Conservation (phyloP, 2,329 filamentous ascomycete species). For the Aaosphaeria pasadenensis region DNA sequence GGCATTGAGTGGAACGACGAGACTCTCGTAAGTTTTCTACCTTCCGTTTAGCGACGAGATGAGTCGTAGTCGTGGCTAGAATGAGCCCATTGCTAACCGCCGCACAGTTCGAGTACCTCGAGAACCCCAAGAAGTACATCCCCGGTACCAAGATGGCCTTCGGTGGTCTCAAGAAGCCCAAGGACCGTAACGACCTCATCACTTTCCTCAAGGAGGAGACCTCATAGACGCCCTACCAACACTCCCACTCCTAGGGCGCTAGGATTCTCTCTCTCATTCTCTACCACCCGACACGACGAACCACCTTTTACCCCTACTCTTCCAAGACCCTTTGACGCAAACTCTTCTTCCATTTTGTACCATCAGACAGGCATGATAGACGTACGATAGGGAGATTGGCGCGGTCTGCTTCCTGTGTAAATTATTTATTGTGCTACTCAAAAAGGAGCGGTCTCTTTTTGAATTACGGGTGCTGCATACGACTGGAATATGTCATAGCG, state of each 20-base stretch:
- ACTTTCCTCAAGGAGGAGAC: slow-evolving; percentile 72
- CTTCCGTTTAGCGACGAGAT: background rate
- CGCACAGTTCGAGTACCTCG: slow-evolving; percentile 86
- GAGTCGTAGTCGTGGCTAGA: background rate
- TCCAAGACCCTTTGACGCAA: slow-evolving; percentile 9
- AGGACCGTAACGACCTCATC: slow-evolving; percentile 99
- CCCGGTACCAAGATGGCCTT: slow-evolving; percentile 99
- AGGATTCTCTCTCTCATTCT: slow-evolving; percentile 3
- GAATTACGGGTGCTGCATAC: slow-evolving; percentile 30
- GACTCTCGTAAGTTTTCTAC: slow-evolving; percentile 65
- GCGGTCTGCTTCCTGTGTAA: slow-evolving; percentile 28
- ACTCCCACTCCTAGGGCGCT: slow-evolving; percentile 9
- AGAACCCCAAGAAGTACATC: slow-evolving; percentile 99
- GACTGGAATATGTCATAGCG: slow-evolving; percentile 32
- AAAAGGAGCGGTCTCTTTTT: slow-evolving; percentile 28
- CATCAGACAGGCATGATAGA: slow-evolving; percentile 37
- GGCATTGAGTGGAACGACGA: slow-evolving; percentile 83
- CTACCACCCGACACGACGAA: slow-evolving; percentile 14
- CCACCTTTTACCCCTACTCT: slow-evolving; percentile 9
- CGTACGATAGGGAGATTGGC: slow-evolving; percentile 33
- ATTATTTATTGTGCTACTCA: slow-evolving; percentile 34
- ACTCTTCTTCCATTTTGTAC: slow-evolving; percentile 25
- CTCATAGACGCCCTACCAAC: slow-evolving; percentile 53
- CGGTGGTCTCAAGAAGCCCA: slow-evolving; percentile 98
- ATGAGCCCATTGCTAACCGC: slow-evolving; percentile 10